Conservation (phyloP, 2,329 filamentous ascomycete species). For the Fusarium tupiense region DNA sequence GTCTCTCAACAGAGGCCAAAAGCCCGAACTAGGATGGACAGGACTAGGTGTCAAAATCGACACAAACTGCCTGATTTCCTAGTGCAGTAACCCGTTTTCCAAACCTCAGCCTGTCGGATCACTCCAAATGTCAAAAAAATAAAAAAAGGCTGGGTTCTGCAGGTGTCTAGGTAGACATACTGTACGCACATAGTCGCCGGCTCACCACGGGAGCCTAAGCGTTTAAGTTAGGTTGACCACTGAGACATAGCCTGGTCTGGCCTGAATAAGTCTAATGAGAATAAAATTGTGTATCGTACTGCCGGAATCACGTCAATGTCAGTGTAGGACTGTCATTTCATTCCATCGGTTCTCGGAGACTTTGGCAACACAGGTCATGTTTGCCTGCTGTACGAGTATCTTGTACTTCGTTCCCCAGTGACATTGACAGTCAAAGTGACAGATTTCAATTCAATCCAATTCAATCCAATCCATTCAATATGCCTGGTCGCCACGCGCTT, state of each 20-base stretch:
- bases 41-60: constrained; percentile 19
- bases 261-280: neutral
- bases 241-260: constrained; percentile 12
- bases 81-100: constrained; percentile 22
- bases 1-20: constrained; percentile 4
- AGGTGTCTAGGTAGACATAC: neutral
- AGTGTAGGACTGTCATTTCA: neutral
- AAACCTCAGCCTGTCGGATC: constrained; percentile 26
- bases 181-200: neutral
- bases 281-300: constrained; percentile 29
- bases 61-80: constrained; percentile 26
- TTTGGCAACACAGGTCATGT: neutral
- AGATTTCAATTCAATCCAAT: neutral
- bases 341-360: constrained; percentile 16
- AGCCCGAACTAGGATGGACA: neutral
- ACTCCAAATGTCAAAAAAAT: neutral
- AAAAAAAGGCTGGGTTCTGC: constrained; percentile 32
- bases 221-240: neutral
- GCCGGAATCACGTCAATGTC: constrained; percentile 22
- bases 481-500: constrained; percentile 21
- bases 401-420: constrained; percentile 21
- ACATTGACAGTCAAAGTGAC: neutral
- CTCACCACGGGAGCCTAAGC: constrained; percentile 26
- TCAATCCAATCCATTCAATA: neutral
- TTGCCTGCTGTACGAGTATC: constrained; percentile 21